phyloP scores from a whole-genome alignment of 1,284 basidiomycete species.

The Sporisorium exsertum region DNA sequence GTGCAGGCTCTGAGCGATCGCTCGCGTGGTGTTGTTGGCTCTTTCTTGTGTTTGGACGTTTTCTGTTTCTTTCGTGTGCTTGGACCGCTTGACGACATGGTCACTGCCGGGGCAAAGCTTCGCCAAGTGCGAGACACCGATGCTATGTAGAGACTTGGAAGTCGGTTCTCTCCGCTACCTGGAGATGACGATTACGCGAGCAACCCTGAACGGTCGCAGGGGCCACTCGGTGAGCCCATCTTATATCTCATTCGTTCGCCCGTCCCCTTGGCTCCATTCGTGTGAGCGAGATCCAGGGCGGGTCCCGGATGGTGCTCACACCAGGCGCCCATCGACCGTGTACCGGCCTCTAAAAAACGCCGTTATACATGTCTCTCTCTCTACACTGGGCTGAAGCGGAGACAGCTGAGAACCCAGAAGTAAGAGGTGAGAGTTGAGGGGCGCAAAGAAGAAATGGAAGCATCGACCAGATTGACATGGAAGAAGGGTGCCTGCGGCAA shows the following conservation, averaged over 20 bases:
- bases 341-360: not conserved
- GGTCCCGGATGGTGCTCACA: not conserved
- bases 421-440: not conserved
- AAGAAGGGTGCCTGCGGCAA: not conserved
- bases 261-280: not conserved
- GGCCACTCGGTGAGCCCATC: slow-evolving; percentile 4
- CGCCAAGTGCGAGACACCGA: not conserved
- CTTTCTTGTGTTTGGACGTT: not conserved
- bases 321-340: not conserved
- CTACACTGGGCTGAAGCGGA: not conserved
- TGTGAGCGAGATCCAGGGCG: not conserved
- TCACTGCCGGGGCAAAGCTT: not conserved
- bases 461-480: not conserved
- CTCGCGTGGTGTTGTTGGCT: slow-evolving; percentile 11
- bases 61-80: slow-evolving; percentile 4
- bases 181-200: not conserved
- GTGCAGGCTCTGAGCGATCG: slow-evolving; percentile 44
- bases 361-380: not conserved
- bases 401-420: too few relatives aligned
- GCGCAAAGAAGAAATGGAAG: not conserved
- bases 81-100: slow-evolving; percentile 9
- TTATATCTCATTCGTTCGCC: slow-evolving; percentile 4
- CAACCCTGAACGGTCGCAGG: not conserved
- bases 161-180: not conserved
- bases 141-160: not conserved